phyloP scores from a whole-genome alignment of 1,284 basidiomycete species.

The Takashimella koratensis region DNA sequence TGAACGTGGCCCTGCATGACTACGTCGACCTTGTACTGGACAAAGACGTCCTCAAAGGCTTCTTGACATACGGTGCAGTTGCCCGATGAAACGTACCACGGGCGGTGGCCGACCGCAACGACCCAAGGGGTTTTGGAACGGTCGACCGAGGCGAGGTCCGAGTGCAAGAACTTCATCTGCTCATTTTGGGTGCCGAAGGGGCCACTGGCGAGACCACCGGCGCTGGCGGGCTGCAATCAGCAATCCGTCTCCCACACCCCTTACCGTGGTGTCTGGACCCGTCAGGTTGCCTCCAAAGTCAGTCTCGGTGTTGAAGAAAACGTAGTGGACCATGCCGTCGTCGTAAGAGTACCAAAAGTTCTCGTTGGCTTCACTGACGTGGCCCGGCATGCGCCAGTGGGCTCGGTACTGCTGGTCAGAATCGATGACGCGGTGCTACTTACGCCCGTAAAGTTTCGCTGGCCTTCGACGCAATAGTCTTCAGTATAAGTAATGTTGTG shows the following conservation, averaged over 20 bases:
- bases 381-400: constrained; percentile 17
- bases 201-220: not conserved
- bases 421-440: not conserved
- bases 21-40: constrained; percentile 39
- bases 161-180: constrained; percentile 17
- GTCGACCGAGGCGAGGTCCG: constrained; percentile 33
- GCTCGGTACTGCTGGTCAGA: constrained; percentile 5
- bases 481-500: constrained; percentile 11
- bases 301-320: constrained; percentile 9
- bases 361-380: constrained; percentile 7
- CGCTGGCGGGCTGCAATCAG: not conserved
- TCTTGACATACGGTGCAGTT: constrained; percentile 28
- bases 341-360: constrained; percentile 20
- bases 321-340: constrained; percentile 6
- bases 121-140: constrained; percentile 36
- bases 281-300: constrained; percentile 4
- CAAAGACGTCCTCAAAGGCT: constrained; percentile 32
- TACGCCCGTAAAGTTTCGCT: constrained; percentile 6
- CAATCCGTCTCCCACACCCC: not conserved
- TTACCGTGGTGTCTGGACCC: not conserved
- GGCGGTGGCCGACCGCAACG: constrained; percentile 29
- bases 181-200: constrained; percentile 6
- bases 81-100: constrained; percentile 17
- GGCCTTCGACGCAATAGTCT: constrained; percentile 11
- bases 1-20: constrained; percentile 38